A percentile compares a stretch with the other conserved stretches of the same genome.
phyloP scores from a whole-genome alignment of 83 land plant species.

The Picea abies region DNA sequence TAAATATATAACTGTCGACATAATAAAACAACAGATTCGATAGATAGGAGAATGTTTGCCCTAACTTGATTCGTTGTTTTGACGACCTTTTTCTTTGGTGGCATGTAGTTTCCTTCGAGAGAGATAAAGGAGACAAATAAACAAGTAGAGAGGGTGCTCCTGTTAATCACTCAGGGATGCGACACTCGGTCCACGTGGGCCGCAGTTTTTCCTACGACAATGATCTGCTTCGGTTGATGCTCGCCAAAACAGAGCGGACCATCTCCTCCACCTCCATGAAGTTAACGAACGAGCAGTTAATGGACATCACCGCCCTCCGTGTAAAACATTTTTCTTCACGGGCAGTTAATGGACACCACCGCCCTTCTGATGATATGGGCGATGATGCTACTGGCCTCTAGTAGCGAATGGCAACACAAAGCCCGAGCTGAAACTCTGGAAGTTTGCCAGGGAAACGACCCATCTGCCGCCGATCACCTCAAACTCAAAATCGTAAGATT shows the following conservation, averaged over 20 bases:
- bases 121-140: conserved; percentile 63
- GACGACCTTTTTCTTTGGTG: not conserved
- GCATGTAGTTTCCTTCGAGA: conserved; percentile 59
- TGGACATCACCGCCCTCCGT: conserved; percentile 45
- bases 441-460: conserved; percentile 40
- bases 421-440: conserved; percentile 51
- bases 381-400: conserved; percentile 52
- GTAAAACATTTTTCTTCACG: conserved; percentile 83
- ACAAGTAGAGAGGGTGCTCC: conserved; percentile 58
- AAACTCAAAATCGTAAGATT: conserved; percentile 71
- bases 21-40: no score
- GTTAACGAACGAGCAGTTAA: conserved; percentile 39
- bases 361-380: conserved; percentile 71
- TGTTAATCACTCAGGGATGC: conserved; percentile 65
- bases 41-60: not conserved
- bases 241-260: conserved; percentile 54
- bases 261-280: conserved; percentile 27
- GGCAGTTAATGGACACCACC: conserved; percentile 80
- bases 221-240: conserved; percentile 72
- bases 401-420: conserved; percentile 64
- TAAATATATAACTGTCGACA: no score
- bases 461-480: conserved; percentile 53
- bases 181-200: conserved; percentile 45
- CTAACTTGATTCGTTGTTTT: not conserved
- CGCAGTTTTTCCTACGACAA: conserved; percentile 60